Base-by-base conservation (phyloP, 202 grass and related monocot genomes). In the Eragrostis tef region DNA sequence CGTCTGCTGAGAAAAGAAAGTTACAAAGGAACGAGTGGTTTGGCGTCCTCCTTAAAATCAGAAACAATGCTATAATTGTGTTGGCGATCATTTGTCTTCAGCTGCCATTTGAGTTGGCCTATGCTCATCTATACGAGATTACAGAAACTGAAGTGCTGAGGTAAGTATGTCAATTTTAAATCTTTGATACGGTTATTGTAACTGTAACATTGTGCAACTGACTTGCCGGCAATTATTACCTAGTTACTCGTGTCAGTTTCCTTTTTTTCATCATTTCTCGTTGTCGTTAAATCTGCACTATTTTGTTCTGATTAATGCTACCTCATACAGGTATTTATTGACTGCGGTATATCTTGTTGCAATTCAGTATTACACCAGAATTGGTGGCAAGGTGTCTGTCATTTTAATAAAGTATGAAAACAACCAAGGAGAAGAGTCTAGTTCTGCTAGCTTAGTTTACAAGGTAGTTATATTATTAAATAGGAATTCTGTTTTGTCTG, bases 391-490 rank as follows among this genome's bases (percentile, higher is more conserved):
- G 80, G 85, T 99, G 36, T 94, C 95, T 49, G 90, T 93, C 61
- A 91, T 67, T 91, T 79, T 99, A 43, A 99, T 99, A 68, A 96
- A 93, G 87, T 93, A 91, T 64, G 96, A 99, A 81, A 99, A 99
- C 85, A 91, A 95, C 81, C 88, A 93, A 89, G 96, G 96, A 52
- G 93, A 99, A 79, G 85, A 99, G 26, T 99, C 96, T 70, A 93
- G 85, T 79, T 91, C 96, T 81, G 93, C 91, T 84, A 96, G 96
- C 79, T 95, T 99, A 75, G 93, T 99, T 88, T 99, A 99, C 79
- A 99, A 99, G 96, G 96, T 99, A 80, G 79, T 74, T 49, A 83
- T 26, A 83, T 26, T 80, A 77, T 79, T 24, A 81, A 73, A 42
- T 49, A 76, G 22, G 15, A 42, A 88, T 63, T 49, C 36, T 65